These are phyloP conservation scores for Hirsutella minnesotensis DNA, from an alignment of 2,329 filamentous ascomycete genomes.

Conservation along the genomic window DNA sequence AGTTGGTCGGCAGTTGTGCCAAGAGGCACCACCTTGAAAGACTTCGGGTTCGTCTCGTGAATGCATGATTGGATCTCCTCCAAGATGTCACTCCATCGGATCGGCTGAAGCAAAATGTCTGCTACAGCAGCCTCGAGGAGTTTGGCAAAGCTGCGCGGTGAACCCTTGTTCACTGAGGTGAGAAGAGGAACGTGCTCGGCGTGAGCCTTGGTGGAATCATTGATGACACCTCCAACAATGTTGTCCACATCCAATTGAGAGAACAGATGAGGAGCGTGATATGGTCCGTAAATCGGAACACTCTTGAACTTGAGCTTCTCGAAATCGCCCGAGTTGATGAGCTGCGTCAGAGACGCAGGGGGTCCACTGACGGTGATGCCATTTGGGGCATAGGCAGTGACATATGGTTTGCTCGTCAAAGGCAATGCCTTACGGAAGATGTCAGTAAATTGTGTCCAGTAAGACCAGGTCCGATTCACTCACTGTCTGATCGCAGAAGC, in stretches of 20 bases:
- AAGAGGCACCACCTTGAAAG: constrained; percentile 2
- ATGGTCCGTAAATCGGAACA: constrained; percentile 3
- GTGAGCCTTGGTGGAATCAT: not conserved
- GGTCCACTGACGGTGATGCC: constrained; percentile 5
- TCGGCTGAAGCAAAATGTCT: constrained; percentile 2
- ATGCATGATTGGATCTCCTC: not conserved
- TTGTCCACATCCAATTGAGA: not conserved
- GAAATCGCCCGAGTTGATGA: constrained; percentile 3
- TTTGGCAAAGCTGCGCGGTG: constrained; percentile 1
- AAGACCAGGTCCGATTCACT: not conserved
- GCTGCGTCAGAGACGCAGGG: constrained; percentile 1
- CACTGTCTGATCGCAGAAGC: constrained; percentile 1
- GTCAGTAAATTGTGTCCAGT: not conserved
- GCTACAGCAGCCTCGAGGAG: constrained; percentile 2
- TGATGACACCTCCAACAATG: not conserved
- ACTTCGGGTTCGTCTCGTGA: not conserved
- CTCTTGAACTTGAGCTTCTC: constrained; percentile 2
- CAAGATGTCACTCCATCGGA: constrained; percentile 2
- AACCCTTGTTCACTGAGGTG: not conserved
- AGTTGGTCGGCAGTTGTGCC: constrained; percentile 3
- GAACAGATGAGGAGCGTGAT: constrained; percentile 4
- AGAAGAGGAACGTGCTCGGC: not conserved
- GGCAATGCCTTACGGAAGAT: constrained; percentile 1
- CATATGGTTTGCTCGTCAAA: constrained; percentile 2
- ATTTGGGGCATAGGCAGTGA: constrained; percentile 3